These are phyloP conservation scores for Trichoderma harzianum DNA, from an alignment of 2,329 filamentous ascomycete species.

Conservation along the genomic window DNA sequence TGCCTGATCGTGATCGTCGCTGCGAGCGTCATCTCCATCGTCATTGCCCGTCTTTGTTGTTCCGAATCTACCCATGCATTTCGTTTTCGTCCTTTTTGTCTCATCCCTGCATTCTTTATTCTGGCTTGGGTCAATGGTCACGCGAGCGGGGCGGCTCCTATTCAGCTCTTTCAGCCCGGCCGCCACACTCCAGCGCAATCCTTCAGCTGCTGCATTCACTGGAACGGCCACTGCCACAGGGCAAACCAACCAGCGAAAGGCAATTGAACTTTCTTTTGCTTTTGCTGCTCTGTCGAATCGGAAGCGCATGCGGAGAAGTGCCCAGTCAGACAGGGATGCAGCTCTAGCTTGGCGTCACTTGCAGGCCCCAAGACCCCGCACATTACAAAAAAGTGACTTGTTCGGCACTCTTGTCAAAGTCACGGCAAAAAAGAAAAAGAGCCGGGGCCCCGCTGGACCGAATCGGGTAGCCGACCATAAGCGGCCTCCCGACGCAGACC, in stretches of 20 bases:
- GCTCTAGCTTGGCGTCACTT: constrained; percentile 6
- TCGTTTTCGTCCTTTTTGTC: constrained; percentile 12
- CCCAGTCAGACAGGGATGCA: constrained; percentile 7
- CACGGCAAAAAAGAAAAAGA: background rate
- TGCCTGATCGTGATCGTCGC: constrained; percentile 11
- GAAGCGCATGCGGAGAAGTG: constrained; percentile 13
- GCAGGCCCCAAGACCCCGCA: background rate
- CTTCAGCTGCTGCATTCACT: background rate
- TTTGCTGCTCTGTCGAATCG: background rate
- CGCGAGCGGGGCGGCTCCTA: constrained; percentile 15
- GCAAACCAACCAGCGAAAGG: background rate
- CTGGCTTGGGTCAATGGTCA: constrained; percentile 13
- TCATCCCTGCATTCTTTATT: background rate
- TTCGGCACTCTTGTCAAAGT: background rate
- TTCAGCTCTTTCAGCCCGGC: constrained; percentile 4
- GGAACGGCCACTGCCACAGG: background rate
- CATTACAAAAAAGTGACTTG: background rate
- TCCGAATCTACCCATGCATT: background rate
- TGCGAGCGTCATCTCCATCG: constrained; percentile 19
- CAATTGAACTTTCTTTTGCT: background rate
- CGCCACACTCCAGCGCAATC: background rate
- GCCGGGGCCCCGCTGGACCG: constrained; percentile 11
- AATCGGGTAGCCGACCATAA: constrained; percentile 18
- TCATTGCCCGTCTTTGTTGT: background rate
- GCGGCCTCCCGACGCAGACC: constrained; percentile 3